phyloP scores from a whole-genome alignment of 1,284 basidiomycete genomes.

The Rhodotorula sp. region DNA sequence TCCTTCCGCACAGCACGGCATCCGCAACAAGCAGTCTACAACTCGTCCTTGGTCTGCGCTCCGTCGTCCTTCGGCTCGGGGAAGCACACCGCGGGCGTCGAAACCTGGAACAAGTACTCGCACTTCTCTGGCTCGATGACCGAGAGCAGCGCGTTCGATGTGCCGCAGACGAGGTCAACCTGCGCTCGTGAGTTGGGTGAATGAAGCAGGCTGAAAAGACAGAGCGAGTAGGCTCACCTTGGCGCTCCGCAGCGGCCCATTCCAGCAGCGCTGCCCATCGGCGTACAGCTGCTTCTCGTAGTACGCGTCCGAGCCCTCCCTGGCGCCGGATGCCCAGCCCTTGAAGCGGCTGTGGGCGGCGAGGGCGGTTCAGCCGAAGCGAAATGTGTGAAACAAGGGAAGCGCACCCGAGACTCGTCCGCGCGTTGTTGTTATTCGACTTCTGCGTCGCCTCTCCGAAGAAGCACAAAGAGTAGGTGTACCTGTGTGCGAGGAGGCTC shows the following conservation, averaged over 20 bases:
- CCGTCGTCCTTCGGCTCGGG: neutral
- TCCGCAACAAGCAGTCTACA: conserved; percentile 4
- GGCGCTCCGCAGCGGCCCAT: conserved; percentile 84
- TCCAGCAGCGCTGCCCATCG: conserved; percentile 82
- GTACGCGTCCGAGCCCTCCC: conserved; percentile 67
- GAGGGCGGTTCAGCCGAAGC: neutral
- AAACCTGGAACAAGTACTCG: conserved; percentile 86
- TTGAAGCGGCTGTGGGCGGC: conserved; percentile 64
- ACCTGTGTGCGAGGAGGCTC: conserved; percentile 57
- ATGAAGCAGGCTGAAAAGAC: neutral
- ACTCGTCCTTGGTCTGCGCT: conserved; percentile 21
- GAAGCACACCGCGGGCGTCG: conserved; percentile 81
- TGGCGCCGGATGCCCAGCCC: conserved; percentile 68
- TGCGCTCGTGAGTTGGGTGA: conserved; percentile 47
- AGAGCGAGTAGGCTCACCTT: conserved; percentile 57
- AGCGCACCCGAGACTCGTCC: conserved; percentile 80
- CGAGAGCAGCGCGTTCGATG: conserved; percentile 76
- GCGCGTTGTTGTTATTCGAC: conserved; percentile 75
- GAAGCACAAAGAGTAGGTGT: conserved; percentile 95
- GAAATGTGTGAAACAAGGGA: neutral
- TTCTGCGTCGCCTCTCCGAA: conserved; percentile 87
- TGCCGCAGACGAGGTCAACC: conserved; percentile 81
- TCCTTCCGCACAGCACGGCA: no score
- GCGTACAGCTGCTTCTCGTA: conserved; percentile 81
- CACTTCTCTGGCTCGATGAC: conserved; percentile 95